These are phyloP conservation scores for Plasmodium relictum DNA, from an alignment of 169 alveolate genomes.

Conservation along the genomic window DNA sequence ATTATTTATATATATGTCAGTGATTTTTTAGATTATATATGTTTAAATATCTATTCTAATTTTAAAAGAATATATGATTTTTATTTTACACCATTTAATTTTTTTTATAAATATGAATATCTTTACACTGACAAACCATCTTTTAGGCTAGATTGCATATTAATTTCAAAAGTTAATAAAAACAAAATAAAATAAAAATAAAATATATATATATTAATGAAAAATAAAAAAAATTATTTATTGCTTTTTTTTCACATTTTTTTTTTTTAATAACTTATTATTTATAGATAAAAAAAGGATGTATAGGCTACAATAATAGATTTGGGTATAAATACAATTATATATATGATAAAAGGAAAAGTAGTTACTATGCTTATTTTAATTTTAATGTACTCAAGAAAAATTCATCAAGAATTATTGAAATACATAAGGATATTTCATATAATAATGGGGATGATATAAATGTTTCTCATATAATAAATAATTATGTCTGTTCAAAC, in stretches of 20 bases:
- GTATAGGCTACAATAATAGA: constrained; percentile 56
- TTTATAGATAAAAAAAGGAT: constrained; percentile 35
- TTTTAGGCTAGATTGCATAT: constrained; percentile 60
- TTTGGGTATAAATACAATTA: constrained; percentile 69
- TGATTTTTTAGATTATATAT: constrained; percentile 65
- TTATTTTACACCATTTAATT: constrained; percentile 60
- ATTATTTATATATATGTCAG: constrained; percentile 45
- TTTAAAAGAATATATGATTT: constrained; percentile 19
- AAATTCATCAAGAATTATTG: constrained; percentile 35
- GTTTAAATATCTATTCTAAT: constrained; percentile 53
- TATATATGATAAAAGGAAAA: constrained; percentile 25
- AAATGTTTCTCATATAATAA: constrained; percentile 62
- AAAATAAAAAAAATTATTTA: no score
- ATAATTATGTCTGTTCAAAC: constrained; percentile 58
- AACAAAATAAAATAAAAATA: not conserved
- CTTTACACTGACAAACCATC: constrained; percentile 74
- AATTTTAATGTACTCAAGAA: constrained; percentile 55
- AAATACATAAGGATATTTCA: constrained; percentile 69
- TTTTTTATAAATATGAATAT: constrained; percentile 50
- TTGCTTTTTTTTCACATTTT: no score
- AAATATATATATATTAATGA: no score
- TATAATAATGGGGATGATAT: constrained; percentile 76
- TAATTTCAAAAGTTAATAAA: constrained; percentile 52
- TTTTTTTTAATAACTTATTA: not conserved
- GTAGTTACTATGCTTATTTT: constrained; percentile 22